Evolutionary conservation across 306 rosid genomes (phyloP).

Genomic region (Sicyos baderoa): DNA sequence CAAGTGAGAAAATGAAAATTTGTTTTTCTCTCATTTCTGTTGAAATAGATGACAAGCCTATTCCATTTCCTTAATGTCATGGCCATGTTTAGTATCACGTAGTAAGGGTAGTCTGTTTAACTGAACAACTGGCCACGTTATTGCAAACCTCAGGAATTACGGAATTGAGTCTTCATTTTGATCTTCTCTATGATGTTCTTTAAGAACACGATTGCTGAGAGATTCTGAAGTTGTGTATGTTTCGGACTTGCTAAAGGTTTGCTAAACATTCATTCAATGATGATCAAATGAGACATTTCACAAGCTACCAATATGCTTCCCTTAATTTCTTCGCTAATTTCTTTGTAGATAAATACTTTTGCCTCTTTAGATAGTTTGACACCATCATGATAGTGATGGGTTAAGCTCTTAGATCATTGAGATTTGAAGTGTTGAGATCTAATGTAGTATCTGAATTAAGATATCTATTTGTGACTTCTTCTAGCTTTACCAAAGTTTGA

Average conservation of each 20-base stretch:
- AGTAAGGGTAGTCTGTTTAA: not conserved
- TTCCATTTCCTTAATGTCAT: not conserved
- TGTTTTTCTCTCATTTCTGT: not conserved
- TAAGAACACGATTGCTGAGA: slow-evolving; percentile 1
- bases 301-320: not conserved
- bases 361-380: not conserved
- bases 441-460: not conserved
- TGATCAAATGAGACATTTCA: not conserved
- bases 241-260: not conserved
- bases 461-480: not conserved
- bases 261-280: not conserved
- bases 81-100: slow-evolving; percentile 1
- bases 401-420: not conserved
- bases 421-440: not conserved
- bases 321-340: not conserved
- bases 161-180: not conserved
- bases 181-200: slow-evolving; percentile 5
- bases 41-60: not conserved
- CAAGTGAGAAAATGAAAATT: slow-evolving; percentile 1
- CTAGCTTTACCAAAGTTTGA: not conserved
- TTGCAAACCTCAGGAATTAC: not conserved
- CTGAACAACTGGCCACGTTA: not conserved
- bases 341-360: not conserved
- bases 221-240: slow-evolving; percentile 3
- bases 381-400: not conserved